Evolutionary conservation across 495 filamentous ascomycete species (phyloP), one percentile per base, ranked within the genome.

Genomic region (Penicillium samsonianum): DNA sequence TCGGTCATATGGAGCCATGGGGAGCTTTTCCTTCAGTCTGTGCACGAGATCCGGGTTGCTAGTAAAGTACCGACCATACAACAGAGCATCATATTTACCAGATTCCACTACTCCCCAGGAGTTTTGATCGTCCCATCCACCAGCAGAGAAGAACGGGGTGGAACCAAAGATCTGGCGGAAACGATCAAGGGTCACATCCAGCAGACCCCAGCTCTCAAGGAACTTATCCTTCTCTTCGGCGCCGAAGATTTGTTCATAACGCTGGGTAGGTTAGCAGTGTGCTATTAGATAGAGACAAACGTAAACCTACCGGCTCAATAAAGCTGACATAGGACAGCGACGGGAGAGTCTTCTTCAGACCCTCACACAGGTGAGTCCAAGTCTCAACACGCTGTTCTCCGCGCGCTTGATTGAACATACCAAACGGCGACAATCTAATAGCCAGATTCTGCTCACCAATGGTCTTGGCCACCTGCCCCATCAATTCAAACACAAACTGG

Each of bases 41-140:
- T 80, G 83, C 8, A 82, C 77, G 55, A 92, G 65, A 66, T 91
- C 88, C 0, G 88, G 88, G 44, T 81, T 91, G 50, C 81, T 73
- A 57, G 89, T 86, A 60, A 85, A 92, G 55, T 77, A 78, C 17
- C 84, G 67, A 19, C 87, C 87, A 65, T 84, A 90, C 2, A 79
- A 76, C 43, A 74, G 30, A 8, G 46, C 67, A 49, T 80, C 79
- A 48, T 75, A 80, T 23, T 64, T 68, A 5, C 72, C 69, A 0
- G 70, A 68, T 55, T 80, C 78, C 16, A 80, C 42, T 0, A 77
- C 69, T 38, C 69, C 73, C 75, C 73, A 80, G 4, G 57, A 68
- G 57, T 80, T 82, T 43, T 66, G 67, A 46, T 79, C 71, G 62
- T 79, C 66, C 73, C 73, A 80, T 26, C 79, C 78, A 26, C 76